Conservation (phyloP, 352 stramenopile species). For the Globisporangium megalacanthum region DNA sequence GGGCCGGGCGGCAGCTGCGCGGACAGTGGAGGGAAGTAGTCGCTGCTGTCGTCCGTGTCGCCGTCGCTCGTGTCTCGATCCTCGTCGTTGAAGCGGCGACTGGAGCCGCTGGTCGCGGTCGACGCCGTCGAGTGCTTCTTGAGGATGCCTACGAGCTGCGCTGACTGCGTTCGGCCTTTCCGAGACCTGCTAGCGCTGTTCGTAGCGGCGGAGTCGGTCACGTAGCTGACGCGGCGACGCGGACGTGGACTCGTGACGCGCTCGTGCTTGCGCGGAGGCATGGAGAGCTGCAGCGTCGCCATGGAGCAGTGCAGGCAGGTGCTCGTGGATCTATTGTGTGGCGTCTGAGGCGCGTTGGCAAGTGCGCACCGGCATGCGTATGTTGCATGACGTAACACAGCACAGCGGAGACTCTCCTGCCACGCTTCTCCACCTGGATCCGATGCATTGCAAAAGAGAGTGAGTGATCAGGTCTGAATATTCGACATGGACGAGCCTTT, state of each 20-base stretch:
- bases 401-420: neutral
- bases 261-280: neutral
- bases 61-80: neutral
- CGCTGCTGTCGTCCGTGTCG: neutral
- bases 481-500: neutral
- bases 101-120: constrained; percentile 13
- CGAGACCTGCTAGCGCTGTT: constrained; percentile 50
- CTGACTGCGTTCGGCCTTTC: constrained; percentile 41
- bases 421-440: neutral
- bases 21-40: neutral
- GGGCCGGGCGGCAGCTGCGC: constrained; percentile 5
- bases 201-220: constrained; percentile 16
- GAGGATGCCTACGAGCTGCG: constrained; percentile 46
- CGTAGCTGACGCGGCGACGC: neutral
- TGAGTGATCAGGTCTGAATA: neutral
- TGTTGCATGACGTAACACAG: neutral
- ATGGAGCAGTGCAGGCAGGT: neutral
- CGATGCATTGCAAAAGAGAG: neutral
- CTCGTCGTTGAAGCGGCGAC: constrained; percentile 3
- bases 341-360: neutral
- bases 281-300: neutral
- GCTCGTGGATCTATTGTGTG: neutral
- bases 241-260: neutral
- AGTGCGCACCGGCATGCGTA: neutral
- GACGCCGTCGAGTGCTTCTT: constrained; percentile 47